Base-by-base conservation (phyloP, 306 rosid genomes). In the Urtica urens region DNA sequence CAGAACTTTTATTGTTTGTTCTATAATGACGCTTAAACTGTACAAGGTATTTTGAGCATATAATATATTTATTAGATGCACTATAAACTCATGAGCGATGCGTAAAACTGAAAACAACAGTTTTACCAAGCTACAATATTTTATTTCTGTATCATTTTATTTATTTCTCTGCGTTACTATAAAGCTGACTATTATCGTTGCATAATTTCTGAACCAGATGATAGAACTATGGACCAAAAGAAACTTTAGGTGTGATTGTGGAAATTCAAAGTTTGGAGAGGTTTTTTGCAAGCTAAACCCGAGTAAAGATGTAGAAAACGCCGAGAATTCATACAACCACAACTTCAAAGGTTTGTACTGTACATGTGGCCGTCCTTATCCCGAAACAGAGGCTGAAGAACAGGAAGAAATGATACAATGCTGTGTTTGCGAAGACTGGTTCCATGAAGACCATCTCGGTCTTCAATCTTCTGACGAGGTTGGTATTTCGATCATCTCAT, bases 211-310 rank as follows among this genome's bases (percentile, higher is more conserved):
- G 58, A 26, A 55, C 45, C 65, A 92, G 99, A 78, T 92, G 47
- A 87, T 92, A 67, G 99, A 92, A 65, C 73, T 92, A 21, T 92
- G 99, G 99, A 92, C 99, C 58, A 92, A 85, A 69, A 79, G 96
- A 67, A 79, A 75, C 71, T 92, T 92, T 53, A 79, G 80, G 55
- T 92, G 99, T 67, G 96, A 92, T 60, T 92, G 99, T 77, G 96
- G 99, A 51, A 92, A 92, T 72, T 82, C 99, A 26, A 85, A 85
- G 66, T 92, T 92, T 77, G 93, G 99, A 59, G 86, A 79, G 63
- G 59, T 65, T 63, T 79, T 53, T 69, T 92, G 99, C 78, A 92
- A 82, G 68, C 69, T 92, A 68, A 69, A 51, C 53, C 78, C 94
- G 30, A 78, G 55, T 59, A 92, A 85, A 78, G 99, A 79, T 62